Conservation (phyloP, 208 protist genomes). For the Wallacemonas sp. region DNA sequence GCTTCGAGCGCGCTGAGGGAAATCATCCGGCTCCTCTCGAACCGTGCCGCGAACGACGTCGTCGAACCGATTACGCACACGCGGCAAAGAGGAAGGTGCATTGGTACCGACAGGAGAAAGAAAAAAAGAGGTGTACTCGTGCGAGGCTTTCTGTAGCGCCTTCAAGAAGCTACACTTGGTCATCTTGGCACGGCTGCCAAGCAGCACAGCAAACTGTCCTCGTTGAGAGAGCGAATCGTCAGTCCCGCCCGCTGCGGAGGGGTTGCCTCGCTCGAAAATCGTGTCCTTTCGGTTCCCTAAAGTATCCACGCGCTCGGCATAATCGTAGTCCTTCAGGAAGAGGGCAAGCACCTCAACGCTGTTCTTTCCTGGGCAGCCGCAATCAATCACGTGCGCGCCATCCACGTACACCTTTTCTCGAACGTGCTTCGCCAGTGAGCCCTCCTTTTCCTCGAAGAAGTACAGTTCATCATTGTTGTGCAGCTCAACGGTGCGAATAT, state of each 20-base stretch:
- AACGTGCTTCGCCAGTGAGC: conserved; percentile 63
- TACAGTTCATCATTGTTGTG: conserved; percentile 59
- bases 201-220: conserved; percentile 31
- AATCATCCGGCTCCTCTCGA: not conserved
- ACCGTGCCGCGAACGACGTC: conserved; percentile 9
- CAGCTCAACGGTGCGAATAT: conserved; percentile 52
- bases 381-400: conserved; percentile 50
- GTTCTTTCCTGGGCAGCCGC: conserved; percentile 23
- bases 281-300: conserved; percentile 33
- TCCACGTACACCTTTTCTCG: conserved; percentile 54
- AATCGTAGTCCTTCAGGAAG: conserved; percentile 50
- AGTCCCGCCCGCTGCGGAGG: not conserved
- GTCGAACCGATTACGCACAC: conserved; percentile 14
- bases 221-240: not conserved
- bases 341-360: conserved; percentile 32
- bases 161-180: conserved; percentile 54
- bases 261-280: conserved; percentile 20
- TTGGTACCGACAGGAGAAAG: not conserved
- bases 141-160: conserved; percentile 28
- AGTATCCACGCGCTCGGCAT: conserved; percentile 41
- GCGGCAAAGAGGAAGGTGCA: not conserved
- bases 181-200: conserved; percentile 34
- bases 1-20: not conserved
- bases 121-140: conserved; percentile 22
- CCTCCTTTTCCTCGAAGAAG: conserved; percentile 56